Evolutionary conservation across 2,329 filamentous ascomycete genomes (phyloP).

Genomic region (Pezicula carpinea): DNA sequence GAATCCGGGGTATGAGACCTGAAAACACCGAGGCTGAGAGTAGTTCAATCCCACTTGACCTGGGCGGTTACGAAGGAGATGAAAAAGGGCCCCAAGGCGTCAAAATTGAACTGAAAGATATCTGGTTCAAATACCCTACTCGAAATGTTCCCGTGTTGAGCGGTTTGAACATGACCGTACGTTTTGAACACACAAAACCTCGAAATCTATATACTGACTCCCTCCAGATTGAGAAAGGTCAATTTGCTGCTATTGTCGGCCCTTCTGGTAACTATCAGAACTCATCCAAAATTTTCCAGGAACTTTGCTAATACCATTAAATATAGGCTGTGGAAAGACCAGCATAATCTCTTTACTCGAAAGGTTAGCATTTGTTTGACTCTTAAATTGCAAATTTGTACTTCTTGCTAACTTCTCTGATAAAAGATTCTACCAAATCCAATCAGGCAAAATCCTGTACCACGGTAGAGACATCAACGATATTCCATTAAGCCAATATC

Average conservation of each 20-base stretch:
- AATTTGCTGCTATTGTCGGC: constrained; percentile 67
- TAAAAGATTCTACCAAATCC: constrained; percentile 55
- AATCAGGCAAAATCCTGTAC: constrained; percentile 56
- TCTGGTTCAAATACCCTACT: constrained; percentile 54
- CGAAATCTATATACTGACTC: not conserved
- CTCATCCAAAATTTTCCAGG: not conserved
- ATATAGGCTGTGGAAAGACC: constrained; percentile 57
- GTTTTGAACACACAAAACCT: not conserved
- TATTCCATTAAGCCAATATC: constrained; percentile 58
- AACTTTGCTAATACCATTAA: not conserved
- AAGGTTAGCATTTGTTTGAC: constrained; percentile 28
- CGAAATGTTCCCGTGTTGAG: constrained; percentile 49
- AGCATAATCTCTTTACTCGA: constrained; percentile 63
- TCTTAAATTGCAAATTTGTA: not conserved
- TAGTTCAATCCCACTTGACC: not conserved
- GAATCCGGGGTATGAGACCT: constrained; percentile 43
- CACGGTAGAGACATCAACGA: constrained; percentile 53
- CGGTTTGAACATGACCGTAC: constrained; percentile 49
- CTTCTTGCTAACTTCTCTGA: not conserved
- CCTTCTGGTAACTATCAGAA: constrained; percentile 44
- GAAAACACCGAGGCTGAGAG: not conserved
- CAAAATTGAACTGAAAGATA: constrained; percentile 47
- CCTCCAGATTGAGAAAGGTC: constrained; percentile 48
- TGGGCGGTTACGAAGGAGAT: constrained; percentile 24
- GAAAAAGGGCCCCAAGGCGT: constrained; percentile 29